phyloP scores from a whole-genome alignment of 768 basidiomycete species.

The Candolleomyces eurysporus region DNA sequence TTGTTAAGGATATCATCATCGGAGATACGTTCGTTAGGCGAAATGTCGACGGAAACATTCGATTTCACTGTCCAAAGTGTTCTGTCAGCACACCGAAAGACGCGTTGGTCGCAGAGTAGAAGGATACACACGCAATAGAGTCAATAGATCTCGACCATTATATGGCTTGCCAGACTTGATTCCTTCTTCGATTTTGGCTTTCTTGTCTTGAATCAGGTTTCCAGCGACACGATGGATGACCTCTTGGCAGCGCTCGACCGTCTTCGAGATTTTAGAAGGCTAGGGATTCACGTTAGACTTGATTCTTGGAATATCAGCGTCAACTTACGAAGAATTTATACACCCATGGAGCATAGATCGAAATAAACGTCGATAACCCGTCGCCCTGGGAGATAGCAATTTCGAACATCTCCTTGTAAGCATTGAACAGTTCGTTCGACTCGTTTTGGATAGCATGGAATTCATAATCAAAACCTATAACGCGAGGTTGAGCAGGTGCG shows the following conservation, averaged over 20 bases:
- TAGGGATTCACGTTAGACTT: conserved; percentile 20
- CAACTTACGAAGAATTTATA: conserved; percentile 54
- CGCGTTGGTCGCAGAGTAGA: too few species aligned
- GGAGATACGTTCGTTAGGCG: conserved; percentile 69
- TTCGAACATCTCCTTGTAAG: conserved; percentile 86
- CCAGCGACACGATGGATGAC: conserved; percentile 73
- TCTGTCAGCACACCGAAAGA: not conserved
- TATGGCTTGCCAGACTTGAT: conserved; percentile 50
- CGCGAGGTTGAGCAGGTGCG: not conserved
- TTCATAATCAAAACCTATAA: conserved; percentile 77
- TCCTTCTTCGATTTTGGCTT: conserved; percentile 62
- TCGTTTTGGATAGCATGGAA: conserved; percentile 83
- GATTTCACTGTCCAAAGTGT: conserved; percentile 63
- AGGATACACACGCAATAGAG: conserved; percentile 58
- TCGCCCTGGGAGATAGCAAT: conserved; percentile 59
- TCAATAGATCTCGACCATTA: conserved; percentile 73
- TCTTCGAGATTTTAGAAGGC: conserved; percentile 53
- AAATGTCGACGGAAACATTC: conserved; percentile 70
- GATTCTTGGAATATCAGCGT: not conserved
- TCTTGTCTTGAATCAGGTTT: conserved; percentile 76
- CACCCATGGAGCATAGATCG: conserved; percentile 58
- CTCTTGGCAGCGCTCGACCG: conserved; percentile 53
- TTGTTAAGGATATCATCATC: conserved; percentile 86
- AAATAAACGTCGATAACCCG: conserved; percentile 43
- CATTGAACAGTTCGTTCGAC: conserved; percentile 71